Base-by-base conservation (phyloP, 2,329 filamentous ascomycete species). In the Exophiala alcalophila region DNA sequence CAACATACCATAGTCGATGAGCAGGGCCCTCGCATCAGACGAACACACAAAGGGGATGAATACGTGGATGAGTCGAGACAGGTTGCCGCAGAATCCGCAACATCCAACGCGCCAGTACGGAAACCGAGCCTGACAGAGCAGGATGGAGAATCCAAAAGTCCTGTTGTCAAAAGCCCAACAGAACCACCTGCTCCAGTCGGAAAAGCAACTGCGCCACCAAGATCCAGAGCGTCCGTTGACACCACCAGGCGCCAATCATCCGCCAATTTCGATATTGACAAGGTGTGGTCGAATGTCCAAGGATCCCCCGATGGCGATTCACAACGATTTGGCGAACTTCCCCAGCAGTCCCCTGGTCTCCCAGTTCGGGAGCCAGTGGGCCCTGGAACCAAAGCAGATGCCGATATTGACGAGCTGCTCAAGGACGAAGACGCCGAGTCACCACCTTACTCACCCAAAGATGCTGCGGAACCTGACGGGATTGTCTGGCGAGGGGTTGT, bases 41-140 rank as follows among this genome's bases (percentile, higher is more conserved):
- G 86, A 55, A 96, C 91, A 2, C 91, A 97, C 69, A 97, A 97
- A 65, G 92, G 92, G 9, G 90, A 96, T 45, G 92, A 97, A 61
- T 65, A 95, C 11, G 76, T 97, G 11, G 89, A 91, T 49, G 81
- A 84, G 31, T 87, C 94, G 23, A 73, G 67, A 35, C 65, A 73
- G 49, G 67, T 66, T 27, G 59, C 66, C 23, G 64, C 65, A 19
- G 72, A 75, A 47, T 68, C 70, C 5, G 64, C 71, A 23, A 71
- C 71, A 44, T 69, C 67, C n/a, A 63, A 66, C 10, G 65, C 65
- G 16, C 68, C 69, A 10, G 60, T 68, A 16, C 66, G 66, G 43
- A 65, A 60, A 44, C 38, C 39, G 6, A 51, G 41, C 24, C 34
- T 39, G 15, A 20, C 35, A n/a, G 52, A 51, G 14, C 44, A 44